These are phyloP conservation scores for Geotrichum citri-aurantii DNA, from an alignment of 1,139 yeast genomes.

Conservation along the genomic window DNA sequence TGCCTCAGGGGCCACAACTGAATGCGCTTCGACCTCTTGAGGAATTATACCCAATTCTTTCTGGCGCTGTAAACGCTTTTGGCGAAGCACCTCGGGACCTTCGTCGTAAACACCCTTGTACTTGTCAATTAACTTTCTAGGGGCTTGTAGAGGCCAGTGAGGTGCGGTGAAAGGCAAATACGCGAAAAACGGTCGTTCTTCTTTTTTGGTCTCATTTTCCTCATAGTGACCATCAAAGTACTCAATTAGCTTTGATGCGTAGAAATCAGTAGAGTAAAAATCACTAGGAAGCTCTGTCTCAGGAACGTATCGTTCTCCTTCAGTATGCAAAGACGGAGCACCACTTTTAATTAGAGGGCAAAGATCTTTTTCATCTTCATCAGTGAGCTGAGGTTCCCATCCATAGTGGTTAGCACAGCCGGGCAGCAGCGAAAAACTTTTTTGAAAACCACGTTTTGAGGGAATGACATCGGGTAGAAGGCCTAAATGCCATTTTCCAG, in stretches of 20 bases:
- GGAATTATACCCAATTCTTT: constrained; percentile 44
- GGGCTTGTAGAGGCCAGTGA: constrained; percentile 60
- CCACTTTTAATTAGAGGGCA: constrained; percentile 20
- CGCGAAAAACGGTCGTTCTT: constrained; percentile 45
- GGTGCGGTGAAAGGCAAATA: constrained; percentile 54
- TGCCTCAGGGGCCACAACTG: constrained; percentile 40
- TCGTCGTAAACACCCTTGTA: constrained; percentile 47
- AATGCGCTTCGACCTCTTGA: constrained; percentile 43
- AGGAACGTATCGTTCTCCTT: constrained; percentile 36
- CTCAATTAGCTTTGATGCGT: constrained; percentile 43
- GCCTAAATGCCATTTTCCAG: constrained; percentile 60
- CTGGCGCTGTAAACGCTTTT: constrained; percentile 40
- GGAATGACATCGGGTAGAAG: constrained; percentile 48
- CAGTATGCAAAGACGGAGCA: constrained; percentile 34
- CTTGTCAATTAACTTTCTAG: constrained; percentile 42
- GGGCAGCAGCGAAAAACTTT: constrained; percentile 47
- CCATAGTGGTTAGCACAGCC: constrained; percentile 58
- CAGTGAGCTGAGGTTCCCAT: constrained; percentile 40
- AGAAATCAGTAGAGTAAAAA: constrained; percentile 44
- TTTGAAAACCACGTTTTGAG: constrained; percentile 46
- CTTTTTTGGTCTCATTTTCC: constrained; percentile 19
- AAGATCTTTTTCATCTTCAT: constrained; percentile 25
- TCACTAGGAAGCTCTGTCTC: constrained; percentile 34
- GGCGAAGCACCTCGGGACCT: constrained; percentile 46
- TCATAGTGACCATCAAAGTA: constrained; percentile 28